Conservation (phyloP, 768 basidiomycete genomes). For the Mycena floridula region DNA sequence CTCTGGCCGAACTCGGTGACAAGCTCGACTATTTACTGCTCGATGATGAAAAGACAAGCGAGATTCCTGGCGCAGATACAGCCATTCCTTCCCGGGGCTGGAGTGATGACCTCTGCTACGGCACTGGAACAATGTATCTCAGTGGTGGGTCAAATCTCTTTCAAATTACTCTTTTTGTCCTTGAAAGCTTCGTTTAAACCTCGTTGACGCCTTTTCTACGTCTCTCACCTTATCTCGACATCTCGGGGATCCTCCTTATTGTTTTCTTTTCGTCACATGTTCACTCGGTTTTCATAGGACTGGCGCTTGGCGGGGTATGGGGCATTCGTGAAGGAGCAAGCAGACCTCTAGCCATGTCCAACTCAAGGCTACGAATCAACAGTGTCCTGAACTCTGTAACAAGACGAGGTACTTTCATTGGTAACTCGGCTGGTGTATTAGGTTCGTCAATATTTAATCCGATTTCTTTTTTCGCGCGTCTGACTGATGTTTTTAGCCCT, state of each 20-base stretch:
- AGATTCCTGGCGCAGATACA: constrained; percentile 83
- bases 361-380: constrained; percentile 88
- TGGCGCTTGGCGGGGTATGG: constrained; percentile 93
- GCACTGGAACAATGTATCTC: constrained; percentile 98
- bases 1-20: constrained; percentile 86
- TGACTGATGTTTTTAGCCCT: constrained; percentile 58
- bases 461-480: constrained; percentile 27
- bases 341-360: constrained; percentile 82
- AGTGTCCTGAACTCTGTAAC: constrained; percentile 96
- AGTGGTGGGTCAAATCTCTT: constrained; percentile 76
- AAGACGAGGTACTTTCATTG: constrained; percentile 93
- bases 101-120: constrained; percentile 99
- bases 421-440: constrained; percentile 95
- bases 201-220: constrained; percentile 39
- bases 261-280: constrained; percentile 76
- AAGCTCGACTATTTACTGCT: constrained; percentile 93
- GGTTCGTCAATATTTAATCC: constrained; percentile 56
- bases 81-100: constrained; percentile 94
- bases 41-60: constrained; percentile 93
- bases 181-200: constrained; percentile 42
- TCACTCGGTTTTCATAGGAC: constrained; percentile 68
- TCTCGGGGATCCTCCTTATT: constrained; percentile 63
- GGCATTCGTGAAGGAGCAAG: constrained; percentile 91
- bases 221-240: constrained; percentile 67
- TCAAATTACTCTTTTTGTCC: constrained; percentile 53